These are phyloP conservation scores for Rosa multiflora DNA, from an alignment of 306 rosid genomes.

Conservation along the genomic window DNA sequence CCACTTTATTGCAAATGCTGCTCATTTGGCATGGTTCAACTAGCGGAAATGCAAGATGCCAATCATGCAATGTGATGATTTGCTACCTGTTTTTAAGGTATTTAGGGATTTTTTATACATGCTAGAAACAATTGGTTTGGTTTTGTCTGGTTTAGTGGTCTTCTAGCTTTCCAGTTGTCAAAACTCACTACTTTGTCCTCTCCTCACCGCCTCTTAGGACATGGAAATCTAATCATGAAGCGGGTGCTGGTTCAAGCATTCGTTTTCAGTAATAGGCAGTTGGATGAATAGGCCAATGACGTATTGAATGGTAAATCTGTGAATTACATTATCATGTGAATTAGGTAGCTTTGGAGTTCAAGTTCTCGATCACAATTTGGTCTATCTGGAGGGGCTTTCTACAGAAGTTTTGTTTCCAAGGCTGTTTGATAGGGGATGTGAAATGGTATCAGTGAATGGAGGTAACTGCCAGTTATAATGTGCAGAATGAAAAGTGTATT, in stretches of 20 bases:
- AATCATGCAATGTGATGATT: constrained; percentile 20
- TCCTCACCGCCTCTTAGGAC: neutral
- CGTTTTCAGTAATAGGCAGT: neutral
- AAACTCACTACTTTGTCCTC: neutral
- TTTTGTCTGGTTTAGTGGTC: neutral
- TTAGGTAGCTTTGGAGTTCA: constrained; percentile 31
- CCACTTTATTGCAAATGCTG: constrained; percentile 38
- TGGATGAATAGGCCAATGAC: neutral
- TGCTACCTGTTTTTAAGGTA: constrained; percentile 12
- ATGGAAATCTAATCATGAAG: neutral
- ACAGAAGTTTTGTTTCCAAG: constrained; percentile 24
- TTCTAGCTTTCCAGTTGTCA: neutral
- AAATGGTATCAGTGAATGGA: constrained; percentile 27
- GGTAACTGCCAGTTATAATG: constrained; percentile 44
- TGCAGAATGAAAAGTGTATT: constrained; percentile 31
- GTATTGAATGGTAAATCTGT: neutral
- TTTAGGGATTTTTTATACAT: constrained; percentile 31
- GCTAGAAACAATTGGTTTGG: constrained; percentile 4
- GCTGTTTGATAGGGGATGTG: constrained; percentile 20
- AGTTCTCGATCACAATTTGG: constrained; percentile 14
- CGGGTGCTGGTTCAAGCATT: neutral
- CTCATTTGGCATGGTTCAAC: constrained; percentile 38
- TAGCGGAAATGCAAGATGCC: constrained; percentile 33
- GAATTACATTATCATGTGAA: neutral
- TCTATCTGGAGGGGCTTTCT: constrained; percentile 22